Conservation (phyloP, 768 basidiomycete species). For the Russula brevipes region DNA sequence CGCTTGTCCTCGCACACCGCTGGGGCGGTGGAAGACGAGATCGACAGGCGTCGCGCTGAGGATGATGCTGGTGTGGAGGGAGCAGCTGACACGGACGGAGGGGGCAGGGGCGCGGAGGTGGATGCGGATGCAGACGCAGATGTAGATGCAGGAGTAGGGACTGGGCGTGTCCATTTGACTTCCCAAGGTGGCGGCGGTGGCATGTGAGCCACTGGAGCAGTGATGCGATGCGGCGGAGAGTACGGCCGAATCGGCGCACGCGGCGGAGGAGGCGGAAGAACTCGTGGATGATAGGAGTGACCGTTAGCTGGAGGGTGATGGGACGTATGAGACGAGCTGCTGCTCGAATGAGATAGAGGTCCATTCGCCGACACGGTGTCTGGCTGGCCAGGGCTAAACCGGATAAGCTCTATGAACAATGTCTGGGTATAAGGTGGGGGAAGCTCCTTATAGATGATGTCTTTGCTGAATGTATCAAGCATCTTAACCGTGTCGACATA, state of each 20-base stretch:
- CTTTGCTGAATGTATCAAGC: slow-evolving; percentile 68
- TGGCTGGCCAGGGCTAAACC: slow-evolving; percentile 52
- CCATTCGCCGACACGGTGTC: slow-evolving; percentile 35
- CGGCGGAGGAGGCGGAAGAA: slow-evolving; percentile 31
- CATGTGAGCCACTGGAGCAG: slow-evolving; percentile 21
- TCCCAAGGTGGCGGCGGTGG: slow-evolving; percentile 40
- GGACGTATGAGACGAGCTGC: slow-evolving; percentile 27
- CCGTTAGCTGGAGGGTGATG: slow-evolving; percentile 16
- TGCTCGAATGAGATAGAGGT: slow-evolving; percentile 21
- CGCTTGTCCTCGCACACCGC: slow-evolving; percentile 6
- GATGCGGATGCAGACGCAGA: background rate
- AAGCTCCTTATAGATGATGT: slow-evolving; percentile 64
- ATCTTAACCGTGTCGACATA: slow-evolving; percentile 72
- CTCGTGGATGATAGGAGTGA: slow-evolving; percentile 13
- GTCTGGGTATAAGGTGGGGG: slow-evolving; percentile 59
- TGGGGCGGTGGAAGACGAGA: slow-evolving; percentile 2
- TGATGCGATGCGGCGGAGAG: slow-evolving; percentile 14
- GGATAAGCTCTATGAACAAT: slow-evolving; percentile 68
- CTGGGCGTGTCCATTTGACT: slow-evolving; percentile 30
- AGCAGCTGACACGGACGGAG: slow-evolving; percentile 24
- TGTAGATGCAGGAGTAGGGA: background rate
- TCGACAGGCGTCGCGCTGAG: slow-evolving; percentile 17
- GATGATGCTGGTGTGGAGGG: slow-evolving; percentile 20
- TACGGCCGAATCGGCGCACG: slow-evolving; percentile 29
- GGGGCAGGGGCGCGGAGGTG: background rate